These are phyloP conservation scores for Metschnikowia colocasiae DNA, from an alignment of 805 yeast species.

Conservation along the genomic window DNA sequence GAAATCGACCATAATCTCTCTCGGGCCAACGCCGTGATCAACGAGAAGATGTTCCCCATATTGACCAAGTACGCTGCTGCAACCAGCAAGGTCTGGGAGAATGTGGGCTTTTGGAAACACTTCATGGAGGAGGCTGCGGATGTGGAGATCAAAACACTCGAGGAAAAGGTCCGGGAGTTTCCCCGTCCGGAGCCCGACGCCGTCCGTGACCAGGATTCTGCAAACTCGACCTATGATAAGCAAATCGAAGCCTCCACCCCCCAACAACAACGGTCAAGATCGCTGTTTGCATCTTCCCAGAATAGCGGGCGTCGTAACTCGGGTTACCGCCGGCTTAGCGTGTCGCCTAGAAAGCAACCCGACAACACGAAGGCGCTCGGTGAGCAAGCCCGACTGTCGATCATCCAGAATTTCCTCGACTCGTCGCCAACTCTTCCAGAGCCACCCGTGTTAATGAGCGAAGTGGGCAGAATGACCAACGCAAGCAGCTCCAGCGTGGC, in stretches of 20 bases:
- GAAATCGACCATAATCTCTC: constrained; percentile 74
- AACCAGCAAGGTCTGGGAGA: constrained; percentile 60
- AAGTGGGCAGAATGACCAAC: constrained; percentile 21
- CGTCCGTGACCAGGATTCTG: neutral
- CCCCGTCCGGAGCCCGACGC: neutral
- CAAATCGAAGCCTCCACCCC: constrained; percentile 14
- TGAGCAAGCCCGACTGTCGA: constrained; percentile 26
- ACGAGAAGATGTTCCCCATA: constrained; percentile 64
- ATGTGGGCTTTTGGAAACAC: constrained; percentile 70
- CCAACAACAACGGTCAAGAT: constrained; percentile 7
- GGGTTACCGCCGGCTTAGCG: constrained; percentile 6
- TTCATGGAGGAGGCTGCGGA: constrained; percentile 75
- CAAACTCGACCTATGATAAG: constrained; percentile 1
- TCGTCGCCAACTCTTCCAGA: constrained; percentile 45
- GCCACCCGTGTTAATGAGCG: constrained; percentile 40
- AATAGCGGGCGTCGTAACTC: neutral
- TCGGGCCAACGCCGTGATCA: constrained; percentile 62
- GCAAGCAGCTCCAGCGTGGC: constrained; percentile 16
- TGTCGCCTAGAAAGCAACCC: constrained; percentile 6
- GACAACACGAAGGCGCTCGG: constrained; percentile 22
- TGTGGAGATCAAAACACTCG: constrained; percentile 55
- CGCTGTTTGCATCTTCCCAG: constrained; percentile 8
- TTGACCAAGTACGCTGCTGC: constrained; percentile 56
- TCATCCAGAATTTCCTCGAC: constrained; percentile 33
- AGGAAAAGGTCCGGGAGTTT: constrained; percentile 25